Evolutionary conservation across 176 grass and related monocot species (phyloP).

Genomic region (Lolium multiflorum): DNA sequence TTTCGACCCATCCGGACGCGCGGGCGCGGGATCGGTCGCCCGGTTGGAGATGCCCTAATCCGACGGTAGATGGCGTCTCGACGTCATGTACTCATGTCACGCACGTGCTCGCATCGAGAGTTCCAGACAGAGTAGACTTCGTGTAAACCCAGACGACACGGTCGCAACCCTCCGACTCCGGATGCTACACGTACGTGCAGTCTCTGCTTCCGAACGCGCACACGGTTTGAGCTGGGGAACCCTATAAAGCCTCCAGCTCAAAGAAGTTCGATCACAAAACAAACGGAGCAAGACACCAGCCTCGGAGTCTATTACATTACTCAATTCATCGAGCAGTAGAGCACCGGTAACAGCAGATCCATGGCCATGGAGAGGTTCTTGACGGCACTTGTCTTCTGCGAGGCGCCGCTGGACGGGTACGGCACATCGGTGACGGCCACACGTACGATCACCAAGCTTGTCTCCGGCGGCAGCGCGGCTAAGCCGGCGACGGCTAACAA

Average conservation of each 20-base stretch:
- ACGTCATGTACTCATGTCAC: too few relatives aligned
- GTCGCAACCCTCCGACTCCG: not conserved
- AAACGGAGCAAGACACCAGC: not conserved
- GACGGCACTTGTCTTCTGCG: conserved; percentile 39
- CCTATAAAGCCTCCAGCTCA: not conserved
- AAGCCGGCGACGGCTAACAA: not conserved
- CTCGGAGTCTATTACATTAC: too few relatives aligned
- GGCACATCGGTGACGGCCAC: not conserved
- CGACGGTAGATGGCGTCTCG: too few relatives aligned
- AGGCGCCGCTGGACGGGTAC: conserved; percentile 38
- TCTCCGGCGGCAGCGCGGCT: not conserved
- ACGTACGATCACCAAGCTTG: not conserved
- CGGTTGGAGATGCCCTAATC: too few relatives aligned
- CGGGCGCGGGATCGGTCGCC: too few relatives aligned
- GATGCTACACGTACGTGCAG: not conserved
- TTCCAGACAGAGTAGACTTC: too few relatives aligned
- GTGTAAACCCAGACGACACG: not conserved
- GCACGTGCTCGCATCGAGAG: too few relatives aligned
- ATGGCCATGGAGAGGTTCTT: conserved; percentile 35
- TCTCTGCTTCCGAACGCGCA: not conserved
- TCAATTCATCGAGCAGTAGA: not conserved
- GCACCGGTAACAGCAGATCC: not conserved
- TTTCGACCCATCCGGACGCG: too few relatives aligned
- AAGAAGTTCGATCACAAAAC: not conserved
- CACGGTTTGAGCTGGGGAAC: not conserved